Evolutionary conservation across 192 early-diverging fungal species (phyloP).

Genomic region (Podila clonocystis): DNA sequence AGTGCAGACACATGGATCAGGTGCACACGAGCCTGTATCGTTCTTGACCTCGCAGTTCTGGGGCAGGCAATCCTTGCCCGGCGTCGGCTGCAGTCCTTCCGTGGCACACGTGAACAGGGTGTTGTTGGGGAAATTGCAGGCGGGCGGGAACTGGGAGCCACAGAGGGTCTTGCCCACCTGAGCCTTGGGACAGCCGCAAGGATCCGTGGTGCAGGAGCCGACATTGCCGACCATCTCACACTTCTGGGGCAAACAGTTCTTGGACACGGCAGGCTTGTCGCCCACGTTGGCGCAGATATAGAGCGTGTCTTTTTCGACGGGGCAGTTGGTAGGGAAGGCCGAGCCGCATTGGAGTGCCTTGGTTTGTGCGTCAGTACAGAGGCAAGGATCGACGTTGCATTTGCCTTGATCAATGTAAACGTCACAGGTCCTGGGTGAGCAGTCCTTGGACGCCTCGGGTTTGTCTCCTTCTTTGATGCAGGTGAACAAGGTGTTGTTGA

Average conservation of each 20-base stretch:
- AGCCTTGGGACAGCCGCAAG: conserved; percentile 3
- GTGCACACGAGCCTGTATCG: too few relatives aligned
- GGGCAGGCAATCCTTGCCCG: too few relatives aligned
- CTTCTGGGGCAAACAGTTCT: not conserved
- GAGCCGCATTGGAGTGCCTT: not conserved
- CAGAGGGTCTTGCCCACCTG: not conserved
- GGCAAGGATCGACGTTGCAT: conserved; percentile 6
- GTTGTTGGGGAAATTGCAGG: too few relatives aligned
- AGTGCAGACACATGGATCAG: too few relatives aligned
- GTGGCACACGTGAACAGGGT: too few relatives aligned
- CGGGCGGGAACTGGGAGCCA: not conserved
- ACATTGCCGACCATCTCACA: not conserved
- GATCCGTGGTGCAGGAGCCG: not conserved
- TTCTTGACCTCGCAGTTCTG: too few relatives aligned
- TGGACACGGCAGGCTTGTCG: not conserved
- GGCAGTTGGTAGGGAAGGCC: not conserved
- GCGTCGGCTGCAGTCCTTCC: too few relatives aligned
- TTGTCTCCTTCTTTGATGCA: not conserved
- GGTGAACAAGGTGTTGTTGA: not conserved
- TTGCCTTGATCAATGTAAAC: not conserved
- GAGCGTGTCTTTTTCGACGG: not conserved
- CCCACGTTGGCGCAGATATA: not conserved
- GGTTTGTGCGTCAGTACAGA: not conserved
- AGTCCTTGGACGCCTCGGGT: not conserved
- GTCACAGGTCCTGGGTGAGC: not conserved